phyloP scores from a whole-genome alignment of 768 basidiomycete genomes.

The Trametes coccinea region DNA sequence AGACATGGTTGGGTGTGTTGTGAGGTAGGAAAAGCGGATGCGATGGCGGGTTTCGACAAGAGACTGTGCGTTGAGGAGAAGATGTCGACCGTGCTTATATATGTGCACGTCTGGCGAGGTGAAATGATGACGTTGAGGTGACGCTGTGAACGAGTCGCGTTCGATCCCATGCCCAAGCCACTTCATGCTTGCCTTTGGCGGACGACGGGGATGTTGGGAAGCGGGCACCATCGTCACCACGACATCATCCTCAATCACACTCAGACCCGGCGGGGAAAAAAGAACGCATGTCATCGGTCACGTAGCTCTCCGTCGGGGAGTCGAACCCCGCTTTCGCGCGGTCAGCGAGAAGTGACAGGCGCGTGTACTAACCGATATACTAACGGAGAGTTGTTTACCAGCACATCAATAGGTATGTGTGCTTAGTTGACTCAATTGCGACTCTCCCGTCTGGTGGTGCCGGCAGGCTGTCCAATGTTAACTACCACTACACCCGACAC shows the following conservation, averaged over 20 bases:
- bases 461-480: no score
- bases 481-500: no score
- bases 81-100: neutral
- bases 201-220: no score
- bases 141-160: neutral
- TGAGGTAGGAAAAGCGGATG: neutral
- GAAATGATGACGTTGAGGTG: neutral
- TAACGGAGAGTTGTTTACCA: neutral
- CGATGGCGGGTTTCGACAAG: neutral
- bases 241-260: no score
- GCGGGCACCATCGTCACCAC: no score
- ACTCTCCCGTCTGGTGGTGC: no score
- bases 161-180: neutral
- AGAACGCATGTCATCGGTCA: neutral
- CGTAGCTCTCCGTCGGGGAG: constrained; percentile 29
- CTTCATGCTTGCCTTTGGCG: neutral
- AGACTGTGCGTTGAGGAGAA: neutral
- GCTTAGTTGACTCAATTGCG: no score
- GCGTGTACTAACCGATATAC: constrained; percentile 2
- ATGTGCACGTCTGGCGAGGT: neutral
- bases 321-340: constrained; percentile 38
- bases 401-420: no score
- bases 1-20: constrained; percentile 18
- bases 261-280: neutral
- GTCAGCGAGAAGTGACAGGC: neutral